A percentile compares a stretch with the other conserved stretches of the same genome.
Conservation (phyloP, 176 grass and related monocot species). For the Cenchrus fungigraminus region DNA sequence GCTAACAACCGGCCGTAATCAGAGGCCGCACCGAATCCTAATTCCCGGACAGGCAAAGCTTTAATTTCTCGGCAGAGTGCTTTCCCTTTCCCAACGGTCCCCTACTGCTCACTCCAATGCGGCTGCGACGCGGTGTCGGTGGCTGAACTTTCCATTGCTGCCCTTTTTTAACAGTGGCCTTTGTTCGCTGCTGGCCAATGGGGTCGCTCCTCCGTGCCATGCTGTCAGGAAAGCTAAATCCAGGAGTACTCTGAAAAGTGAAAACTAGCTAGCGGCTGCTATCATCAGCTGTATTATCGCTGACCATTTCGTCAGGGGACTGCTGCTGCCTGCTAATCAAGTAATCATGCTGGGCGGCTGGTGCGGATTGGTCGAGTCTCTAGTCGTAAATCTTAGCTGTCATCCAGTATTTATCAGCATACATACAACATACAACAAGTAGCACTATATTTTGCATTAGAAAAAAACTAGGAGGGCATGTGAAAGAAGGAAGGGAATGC, state of each 20-base stretch:
- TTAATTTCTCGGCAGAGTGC: background rate
- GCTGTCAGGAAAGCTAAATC: background rate
- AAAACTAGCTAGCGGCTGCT: background rate
- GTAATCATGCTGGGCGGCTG: background rate
- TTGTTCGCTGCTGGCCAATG: background rate
- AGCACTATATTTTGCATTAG: background rate
- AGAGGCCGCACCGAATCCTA: background rate
- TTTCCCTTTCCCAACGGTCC: background rate
- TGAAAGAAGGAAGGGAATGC: background rate
- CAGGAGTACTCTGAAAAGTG: background rate
- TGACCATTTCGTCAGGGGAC: background rate
- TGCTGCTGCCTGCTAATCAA: too few relatives aligned
- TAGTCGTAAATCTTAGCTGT: slow-evolving; percentile 12
- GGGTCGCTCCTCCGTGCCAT: background rate
- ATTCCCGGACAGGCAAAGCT: background rate
- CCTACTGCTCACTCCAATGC: too few relatives aligned
- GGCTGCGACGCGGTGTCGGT: slow-evolving; percentile 25
- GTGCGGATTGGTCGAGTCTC: slow-evolving; percentile 5
- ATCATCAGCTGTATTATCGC: background rate
- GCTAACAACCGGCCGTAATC: background rate
- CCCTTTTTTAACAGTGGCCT: background rate
- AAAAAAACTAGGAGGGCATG: background rate
- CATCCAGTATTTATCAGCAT: background rate
- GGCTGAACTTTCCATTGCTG: background rate
- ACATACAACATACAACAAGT: background rate